Evolutionary conservation across 805 yeast genomes (phyloP).

Genomic region (Schwanniomyces occidentalis): DNA sequence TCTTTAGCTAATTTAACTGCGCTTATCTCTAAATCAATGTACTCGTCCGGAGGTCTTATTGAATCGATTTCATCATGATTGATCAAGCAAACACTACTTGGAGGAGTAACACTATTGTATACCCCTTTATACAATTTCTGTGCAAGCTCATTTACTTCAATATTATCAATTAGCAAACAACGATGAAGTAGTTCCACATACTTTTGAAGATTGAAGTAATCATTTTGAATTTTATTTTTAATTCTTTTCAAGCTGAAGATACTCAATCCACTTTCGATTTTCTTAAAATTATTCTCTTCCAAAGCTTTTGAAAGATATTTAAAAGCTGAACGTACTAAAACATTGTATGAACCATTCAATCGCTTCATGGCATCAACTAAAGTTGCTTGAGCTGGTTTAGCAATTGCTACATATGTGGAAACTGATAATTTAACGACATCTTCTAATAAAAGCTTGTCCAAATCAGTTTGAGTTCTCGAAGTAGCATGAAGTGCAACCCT

Average conservation of each 20-base stretch:
- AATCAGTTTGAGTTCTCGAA: slow-evolving; percentile 63
- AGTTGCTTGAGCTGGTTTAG: slow-evolving; percentile 66
- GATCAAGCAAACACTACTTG: slow-evolving; percentile 48
- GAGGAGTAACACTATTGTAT: slow-evolving; percentile 28
- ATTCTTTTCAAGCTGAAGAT: slow-evolving; percentile 60
- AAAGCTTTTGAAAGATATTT: slow-evolving; percentile 51
- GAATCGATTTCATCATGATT: slow-evolving; percentile 42
- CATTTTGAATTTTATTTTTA: slow-evolving; percentile 56
- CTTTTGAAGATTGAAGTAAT: slow-evolving; percentile 50
- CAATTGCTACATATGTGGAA: slow-evolving; percentile 70
- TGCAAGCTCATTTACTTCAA: slow-evolving; percentile 55
- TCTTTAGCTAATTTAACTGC: slow-evolving; percentile 66
- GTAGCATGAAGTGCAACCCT: slow-evolving; percentile 73
- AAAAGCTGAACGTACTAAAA: slow-evolving; percentile 53
- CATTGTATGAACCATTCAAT: slow-evolving; percentile 62
- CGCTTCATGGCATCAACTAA: slow-evolving; percentile 69
- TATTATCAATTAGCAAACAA: slow-evolving; percentile 58
- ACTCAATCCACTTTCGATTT: slow-evolving; percentile 63
- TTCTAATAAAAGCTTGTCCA: slow-evolving; percentile 61
- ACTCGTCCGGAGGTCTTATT: slow-evolving; percentile 63
- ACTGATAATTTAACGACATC: slow-evolving; percentile 67
- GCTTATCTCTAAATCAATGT: slow-evolving; percentile 56
- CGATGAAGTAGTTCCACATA: slow-evolving; percentile 50
- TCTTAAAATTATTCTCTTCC: slow-evolving; percentile 48
- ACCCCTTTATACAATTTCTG: slow-evolving; percentile 47